Percentiles rank a stretch among this genome's conserved stretches.
Evolutionary conservation across 2,329 filamentous ascomycete species (phyloP).

Genomic region (Delphinella strobiligena): DNA sequence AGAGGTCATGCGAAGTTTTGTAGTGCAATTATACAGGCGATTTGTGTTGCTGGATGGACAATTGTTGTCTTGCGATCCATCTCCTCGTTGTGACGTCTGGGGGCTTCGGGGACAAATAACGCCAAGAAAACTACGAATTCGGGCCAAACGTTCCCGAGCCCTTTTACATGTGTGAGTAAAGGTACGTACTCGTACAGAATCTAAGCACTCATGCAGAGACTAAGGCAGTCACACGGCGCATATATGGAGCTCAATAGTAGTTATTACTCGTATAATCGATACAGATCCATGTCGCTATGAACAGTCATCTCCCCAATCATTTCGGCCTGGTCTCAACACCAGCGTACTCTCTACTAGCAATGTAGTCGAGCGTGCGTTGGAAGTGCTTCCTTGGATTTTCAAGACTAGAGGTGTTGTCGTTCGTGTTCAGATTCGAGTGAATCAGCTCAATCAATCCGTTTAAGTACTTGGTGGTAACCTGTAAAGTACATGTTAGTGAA

Average conservation of each 20-base stretch:
- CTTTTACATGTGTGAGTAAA: too few relatives aligned
- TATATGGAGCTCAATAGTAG: too few relatives aligned
- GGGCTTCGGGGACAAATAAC: neutral
- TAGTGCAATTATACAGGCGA: neutral
- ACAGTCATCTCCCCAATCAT: slow-evolving; percentile 1
- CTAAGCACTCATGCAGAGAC: too few relatives aligned
- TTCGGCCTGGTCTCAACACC: slow-evolving; percentile 65
- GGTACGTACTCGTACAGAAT: too few relatives aligned
- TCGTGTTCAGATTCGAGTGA: slow-evolving; percentile 84
- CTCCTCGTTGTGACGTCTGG: neutral
- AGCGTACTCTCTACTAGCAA: slow-evolving; percentile 81
- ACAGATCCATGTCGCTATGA: neutral
- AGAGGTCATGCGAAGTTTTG: too few relatives aligned
- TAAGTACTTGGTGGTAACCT: slow-evolving; percentile 90
- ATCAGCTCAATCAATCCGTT: slow-evolving; percentile 98
- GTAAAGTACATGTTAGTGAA: slow-evolving; percentile 9
- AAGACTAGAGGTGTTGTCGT: slow-evolving; percentile 68
- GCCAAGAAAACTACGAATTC: neutral
- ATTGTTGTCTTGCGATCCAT: neutral
- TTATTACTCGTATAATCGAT: neutral
- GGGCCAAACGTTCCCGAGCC: too few relatives aligned
- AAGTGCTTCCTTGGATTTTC: slow-evolving; percentile 92
- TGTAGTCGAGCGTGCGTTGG: slow-evolving; percentile 87
- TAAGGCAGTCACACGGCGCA: too few relatives aligned
- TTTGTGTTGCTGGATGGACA: neutral